phyloP scores from a whole-genome alignment of 305 asterid genomes.

The Plantago coronopus region DNA sequence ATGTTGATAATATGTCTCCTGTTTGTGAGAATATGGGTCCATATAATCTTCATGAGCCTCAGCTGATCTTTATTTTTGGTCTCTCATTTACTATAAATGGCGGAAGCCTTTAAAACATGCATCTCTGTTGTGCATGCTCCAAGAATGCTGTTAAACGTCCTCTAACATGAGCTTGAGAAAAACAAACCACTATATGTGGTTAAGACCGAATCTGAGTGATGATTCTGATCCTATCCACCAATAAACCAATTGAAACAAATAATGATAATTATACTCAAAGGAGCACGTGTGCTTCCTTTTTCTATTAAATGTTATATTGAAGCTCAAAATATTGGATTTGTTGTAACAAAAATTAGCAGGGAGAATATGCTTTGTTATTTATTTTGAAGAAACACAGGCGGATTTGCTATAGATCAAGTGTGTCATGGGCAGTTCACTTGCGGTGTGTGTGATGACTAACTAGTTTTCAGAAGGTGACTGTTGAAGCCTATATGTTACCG shows the following conservation, averaged over 20 bases:
- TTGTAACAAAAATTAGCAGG: too few species aligned
- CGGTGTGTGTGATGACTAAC: conserved; percentile 14
- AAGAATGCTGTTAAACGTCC: background rate
- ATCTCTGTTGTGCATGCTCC: conserved; percentile 1
- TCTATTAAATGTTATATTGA: too few species aligned
- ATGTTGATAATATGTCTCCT: conserved; percentile 2
- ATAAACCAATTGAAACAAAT: too few species aligned
- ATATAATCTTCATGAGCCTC: background rate
- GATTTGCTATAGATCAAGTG: background rate
- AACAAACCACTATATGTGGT: background rate
- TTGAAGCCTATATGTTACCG: conserved; percentile 1
- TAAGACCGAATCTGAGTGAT: too few species aligned
- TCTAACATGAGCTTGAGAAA: background rate
- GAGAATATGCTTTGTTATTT: background rate
- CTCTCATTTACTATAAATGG: background rate
- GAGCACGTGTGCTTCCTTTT: too few species aligned
- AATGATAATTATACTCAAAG: too few species aligned
- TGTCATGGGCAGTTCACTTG: conserved; percentile 8
- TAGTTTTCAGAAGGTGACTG: background rate
- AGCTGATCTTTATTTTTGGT: background rate
- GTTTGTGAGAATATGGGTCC: background rate
- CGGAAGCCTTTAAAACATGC: background rate
- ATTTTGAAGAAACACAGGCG: background rate
- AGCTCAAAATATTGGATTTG: too few species aligned
- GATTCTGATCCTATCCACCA: too few species aligned